Percentiles rank a stretch among this genome's conserved stretches.
Evolutionary conservation across 345 rosid species (phyloP).

Genomic region (Iberis pinnata): DNA sequence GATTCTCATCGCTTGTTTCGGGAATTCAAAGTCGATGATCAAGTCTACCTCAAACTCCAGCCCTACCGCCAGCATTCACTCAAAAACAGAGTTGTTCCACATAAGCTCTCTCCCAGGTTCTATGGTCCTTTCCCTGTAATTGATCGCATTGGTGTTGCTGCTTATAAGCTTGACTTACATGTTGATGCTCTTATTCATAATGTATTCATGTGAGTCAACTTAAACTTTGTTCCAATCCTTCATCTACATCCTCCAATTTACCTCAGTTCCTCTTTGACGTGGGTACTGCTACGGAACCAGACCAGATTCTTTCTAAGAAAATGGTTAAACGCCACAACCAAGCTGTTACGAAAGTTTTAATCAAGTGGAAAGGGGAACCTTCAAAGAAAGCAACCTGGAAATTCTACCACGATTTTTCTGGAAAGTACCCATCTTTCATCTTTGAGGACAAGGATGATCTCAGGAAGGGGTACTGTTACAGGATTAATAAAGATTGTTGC

Average conservation of each 20-base stretch:
- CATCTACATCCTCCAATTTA: fast-evolving
- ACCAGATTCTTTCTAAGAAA: no score
- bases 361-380: not conserved
- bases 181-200: not conserved
- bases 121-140: not conserved
- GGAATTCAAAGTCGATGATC: not conserved
- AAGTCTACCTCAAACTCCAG: not conserved
- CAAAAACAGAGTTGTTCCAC: not conserved
- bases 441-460: not conserved
- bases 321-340: not conserved
- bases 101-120: not conserved
- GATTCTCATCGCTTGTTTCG: not conserved
- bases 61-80: not conserved
- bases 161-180: not conserved
- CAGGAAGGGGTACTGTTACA: no score
- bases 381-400: not conserved
- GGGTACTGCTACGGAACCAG: no score
- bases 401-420: not conserved
- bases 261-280: fast-evolving
- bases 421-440: not conserved
- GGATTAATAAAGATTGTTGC: no score
- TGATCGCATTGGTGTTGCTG: not conserved
- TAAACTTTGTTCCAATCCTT: not conserved
- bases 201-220: not conserved
- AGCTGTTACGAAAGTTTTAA: not conserved